Percentiles rank a stretch among this genome's conserved stretches.
Conservation (phyloP, 2,329 filamentous ascomycete genomes). For the Ophiostoma triangulosporum region DNA sequence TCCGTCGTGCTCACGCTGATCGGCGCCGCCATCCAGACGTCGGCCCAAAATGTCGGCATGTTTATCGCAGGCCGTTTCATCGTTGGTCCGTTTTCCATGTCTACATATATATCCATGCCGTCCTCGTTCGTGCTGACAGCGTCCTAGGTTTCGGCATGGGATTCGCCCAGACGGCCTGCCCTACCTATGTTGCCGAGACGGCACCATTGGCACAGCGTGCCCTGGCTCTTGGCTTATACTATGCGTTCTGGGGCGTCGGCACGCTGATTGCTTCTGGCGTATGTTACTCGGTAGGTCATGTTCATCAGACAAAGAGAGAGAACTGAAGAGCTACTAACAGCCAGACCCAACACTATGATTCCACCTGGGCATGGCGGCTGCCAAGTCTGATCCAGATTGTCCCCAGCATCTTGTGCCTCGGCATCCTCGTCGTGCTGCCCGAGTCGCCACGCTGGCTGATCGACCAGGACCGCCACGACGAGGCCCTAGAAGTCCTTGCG, state of each 20-base stretch:
- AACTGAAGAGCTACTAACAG: too few relatives aligned
- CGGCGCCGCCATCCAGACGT: conserved; percentile 61
- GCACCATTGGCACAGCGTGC: conserved; percentile 67
- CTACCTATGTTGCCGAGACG: conserved; percentile 37
- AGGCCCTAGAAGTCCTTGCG: conserved; percentile 25
- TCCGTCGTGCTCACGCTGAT: conserved; percentile 60
- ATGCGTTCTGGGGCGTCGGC: conserved; percentile 73
- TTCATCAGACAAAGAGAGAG: background rate
- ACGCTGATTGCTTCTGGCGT: conserved; percentile 61
- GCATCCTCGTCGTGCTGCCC: conserved; percentile 9
- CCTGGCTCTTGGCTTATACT: conserved; percentile 60
- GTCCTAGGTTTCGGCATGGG: background rate
- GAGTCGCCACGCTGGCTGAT: conserved; percentile 11
- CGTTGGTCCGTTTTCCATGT: conserved; percentile 47
- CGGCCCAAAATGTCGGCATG: conserved; percentile 41
- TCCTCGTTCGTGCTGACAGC: background rate
- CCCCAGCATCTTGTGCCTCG: conserved; percentile 7
- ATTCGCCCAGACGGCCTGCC: conserved; percentile 20
- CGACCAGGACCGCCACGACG: conserved; percentile 18
- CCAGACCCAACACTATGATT: background rate
- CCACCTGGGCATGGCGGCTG: conserved; percentile 19
- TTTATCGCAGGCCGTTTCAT: conserved; percentile 60
- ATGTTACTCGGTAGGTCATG: conserved; percentile 42
- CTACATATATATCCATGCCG: background rate
- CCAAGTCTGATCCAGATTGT: conserved; percentile 31